Conservation (phyloP, 2,329 filamentous ascomycete genomes). For the Leptographium flavum region DNA sequence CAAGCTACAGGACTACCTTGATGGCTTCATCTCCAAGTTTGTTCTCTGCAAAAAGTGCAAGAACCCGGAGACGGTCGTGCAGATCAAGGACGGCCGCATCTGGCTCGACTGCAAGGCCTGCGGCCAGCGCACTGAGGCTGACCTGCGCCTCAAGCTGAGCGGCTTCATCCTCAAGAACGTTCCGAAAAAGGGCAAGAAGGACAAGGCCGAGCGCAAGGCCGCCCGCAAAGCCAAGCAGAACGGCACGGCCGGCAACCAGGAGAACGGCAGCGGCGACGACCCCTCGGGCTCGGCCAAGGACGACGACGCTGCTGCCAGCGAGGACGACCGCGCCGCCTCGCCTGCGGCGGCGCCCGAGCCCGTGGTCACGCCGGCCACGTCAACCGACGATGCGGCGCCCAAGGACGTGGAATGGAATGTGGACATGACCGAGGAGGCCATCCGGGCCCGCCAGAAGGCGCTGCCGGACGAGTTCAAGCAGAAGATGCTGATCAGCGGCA, state of each 20-base stretch:
- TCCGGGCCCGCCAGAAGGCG: conserved; percentile 84
- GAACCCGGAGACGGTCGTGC: conserved; percentile 95
- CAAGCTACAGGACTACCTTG: conserved; percentile 96
- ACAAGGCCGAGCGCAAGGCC: conserved; percentile 86
- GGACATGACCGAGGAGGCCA: conserved; percentile 88
- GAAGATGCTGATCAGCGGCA: conserved; percentile 64
- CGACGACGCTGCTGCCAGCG: conserved; percentile 48
- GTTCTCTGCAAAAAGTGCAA: conserved; percentile 99
- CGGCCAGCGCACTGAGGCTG: conserved; percentile 82
- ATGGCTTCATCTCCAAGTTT: conserved; percentile 97
- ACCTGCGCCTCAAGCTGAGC: conserved; percentile 87
- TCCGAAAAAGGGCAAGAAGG: conserved; percentile 88
- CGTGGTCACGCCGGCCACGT: conserved; percentile 42
- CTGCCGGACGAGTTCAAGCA: conserved; percentile 93
- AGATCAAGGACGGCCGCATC: conserved; percentile 88
- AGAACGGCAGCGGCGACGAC: conserved; percentile 47
- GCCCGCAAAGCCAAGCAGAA: conserved; percentile 79
- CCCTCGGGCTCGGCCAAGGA: conserved; percentile 32
- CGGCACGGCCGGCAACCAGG: conserved; percentile 41
- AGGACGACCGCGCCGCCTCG: conserved; percentile 68
- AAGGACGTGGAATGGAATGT: conserved; percentile 94
- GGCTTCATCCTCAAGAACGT: conserved; percentile 96
- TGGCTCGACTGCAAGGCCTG: conserved; percentile 97
- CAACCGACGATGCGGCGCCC: conserved; percentile 27
- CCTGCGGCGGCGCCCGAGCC: conserved; percentile 32